These are phyloP conservation scores for Aphanomyces stellatus DNA, from an alignment of 352 stramenopile genomes.

Conservation along the genomic window DNA sequence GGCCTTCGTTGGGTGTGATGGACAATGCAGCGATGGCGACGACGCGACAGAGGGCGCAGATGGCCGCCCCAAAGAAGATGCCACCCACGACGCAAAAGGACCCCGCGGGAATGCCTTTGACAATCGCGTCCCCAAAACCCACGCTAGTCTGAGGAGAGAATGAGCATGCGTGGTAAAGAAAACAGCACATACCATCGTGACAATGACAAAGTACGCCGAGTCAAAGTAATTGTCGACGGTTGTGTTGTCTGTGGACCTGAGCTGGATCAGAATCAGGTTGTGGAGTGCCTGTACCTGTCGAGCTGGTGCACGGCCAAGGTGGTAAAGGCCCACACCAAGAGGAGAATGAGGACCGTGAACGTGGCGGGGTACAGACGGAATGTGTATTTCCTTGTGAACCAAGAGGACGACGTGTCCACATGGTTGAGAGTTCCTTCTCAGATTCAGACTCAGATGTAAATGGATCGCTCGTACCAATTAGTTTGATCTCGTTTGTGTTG, in stretches of 20 bases:
- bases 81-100: background rate
- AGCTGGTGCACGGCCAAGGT: background rate
- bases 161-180: background rate
- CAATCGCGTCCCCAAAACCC: background rate
- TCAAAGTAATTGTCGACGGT: background rate
- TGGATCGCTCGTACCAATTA: background rate
- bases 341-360: background rate
- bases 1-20: background rate
- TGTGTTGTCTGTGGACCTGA: background rate
- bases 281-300: no score
- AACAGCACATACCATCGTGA: conserved; percentile 7
- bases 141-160: no score
- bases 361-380: conserved; percentile 9
- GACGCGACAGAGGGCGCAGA: background rate
- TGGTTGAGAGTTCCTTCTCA: background rate
- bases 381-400: background rate
- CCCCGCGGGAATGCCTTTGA: background rate
- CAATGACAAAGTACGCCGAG: background rate
- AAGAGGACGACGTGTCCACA: conserved; percentile 1
- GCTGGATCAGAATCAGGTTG: no score
- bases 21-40: background rate
- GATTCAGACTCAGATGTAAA: background rate
- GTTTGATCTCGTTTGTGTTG: conserved; percentile 9
- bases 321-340: background rate
- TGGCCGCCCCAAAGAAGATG: background rate